Evolutionary conservation across 331 rosid species (phyloP), one percentile per base, ranked within the genome.

Genomic region (Arachis monticola): DNA sequence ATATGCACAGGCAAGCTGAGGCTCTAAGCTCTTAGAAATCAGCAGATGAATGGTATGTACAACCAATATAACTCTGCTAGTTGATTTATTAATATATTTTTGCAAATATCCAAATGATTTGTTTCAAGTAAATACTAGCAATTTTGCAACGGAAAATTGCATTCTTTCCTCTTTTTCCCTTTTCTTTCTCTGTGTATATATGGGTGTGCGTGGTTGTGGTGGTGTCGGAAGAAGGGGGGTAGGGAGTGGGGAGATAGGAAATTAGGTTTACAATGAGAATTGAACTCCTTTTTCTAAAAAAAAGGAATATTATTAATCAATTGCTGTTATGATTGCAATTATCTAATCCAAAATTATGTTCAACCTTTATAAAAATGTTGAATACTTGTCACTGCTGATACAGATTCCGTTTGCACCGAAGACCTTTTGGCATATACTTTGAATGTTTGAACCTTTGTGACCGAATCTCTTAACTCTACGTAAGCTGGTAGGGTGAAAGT

Each of bases 31-130:
- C 78, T 44, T 66, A 7, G 76, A 63, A 64, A 56, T 75, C 40
- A 9, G 44, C 80, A 59, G 65, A 56, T 74, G 45, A 75, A 82
- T 30, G 91, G 96, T 90, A 86, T 70, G 96, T 51, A 59, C 75
- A 73, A 59, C 56, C 79, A 55, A 41, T 71, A 48, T 64, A 22
- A 56, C 57, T 74, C 70, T 45, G 65, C 67, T 56, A 72, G 74
- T 50, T 51, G 12, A 27, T 35, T 35, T 38, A 71, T 57, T 60
- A 51, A 9, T 52, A 35, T 53, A 40, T 48, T 50, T 80, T 10
- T 57, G 56, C 60, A 27, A 62, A 59, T 47, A 30, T 60, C 62
- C 60, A 48, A 63, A 52, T 40, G 38, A 55, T 56, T 12, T 3
- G 32, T 38, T 35, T 35, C 38, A 35, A 35, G 38, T 35, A 2